Conservation (phyloP, 257 asterid genomes). For the Solanum clarkiae region DNA sequence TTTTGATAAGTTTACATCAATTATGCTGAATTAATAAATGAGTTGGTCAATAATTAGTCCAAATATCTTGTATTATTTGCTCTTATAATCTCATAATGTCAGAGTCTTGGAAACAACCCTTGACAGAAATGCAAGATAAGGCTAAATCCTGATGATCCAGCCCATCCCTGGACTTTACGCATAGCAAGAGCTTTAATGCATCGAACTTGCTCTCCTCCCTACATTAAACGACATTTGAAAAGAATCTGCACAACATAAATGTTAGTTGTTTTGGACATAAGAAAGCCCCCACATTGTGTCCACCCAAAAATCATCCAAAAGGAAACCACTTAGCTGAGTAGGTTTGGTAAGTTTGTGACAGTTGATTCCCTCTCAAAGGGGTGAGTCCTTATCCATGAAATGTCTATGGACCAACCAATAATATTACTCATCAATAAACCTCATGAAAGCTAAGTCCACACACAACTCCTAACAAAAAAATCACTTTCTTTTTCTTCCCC, state of each 20-base stretch:
- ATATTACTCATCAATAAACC: background rate
- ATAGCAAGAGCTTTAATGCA: too few relatives aligned
- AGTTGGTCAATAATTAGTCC: background rate
- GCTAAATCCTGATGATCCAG: too few relatives aligned
- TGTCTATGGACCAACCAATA: conserved; percentile 6
- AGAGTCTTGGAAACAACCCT: too few relatives aligned
- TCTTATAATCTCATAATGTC: too few relatives aligned
- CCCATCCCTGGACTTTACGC: too few relatives aligned
- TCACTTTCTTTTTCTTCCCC: background rate
- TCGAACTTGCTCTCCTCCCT: too few relatives aligned
- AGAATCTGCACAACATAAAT: too few relatives aligned
- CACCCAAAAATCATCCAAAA: background rate
- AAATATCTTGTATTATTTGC: too few relatives aligned
- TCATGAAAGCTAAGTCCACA: background rate
- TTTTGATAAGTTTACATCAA: background rate
- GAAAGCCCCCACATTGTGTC: background rate
- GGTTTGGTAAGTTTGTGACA: conserved; percentile 32
- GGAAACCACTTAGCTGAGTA: background rate
- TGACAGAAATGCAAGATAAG: too few relatives aligned
- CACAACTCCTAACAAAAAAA: background rate
- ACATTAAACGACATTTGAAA: background rate
- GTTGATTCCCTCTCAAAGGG: conserved; percentile 39
- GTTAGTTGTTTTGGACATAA: background rate
- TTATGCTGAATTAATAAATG: too few relatives aligned
- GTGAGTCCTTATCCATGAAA: conserved; percentile 38